Base-by-base conservation (phyloP, 768 basidiomycete genomes). In the Pulveroboletus ravenelii region DNA sequence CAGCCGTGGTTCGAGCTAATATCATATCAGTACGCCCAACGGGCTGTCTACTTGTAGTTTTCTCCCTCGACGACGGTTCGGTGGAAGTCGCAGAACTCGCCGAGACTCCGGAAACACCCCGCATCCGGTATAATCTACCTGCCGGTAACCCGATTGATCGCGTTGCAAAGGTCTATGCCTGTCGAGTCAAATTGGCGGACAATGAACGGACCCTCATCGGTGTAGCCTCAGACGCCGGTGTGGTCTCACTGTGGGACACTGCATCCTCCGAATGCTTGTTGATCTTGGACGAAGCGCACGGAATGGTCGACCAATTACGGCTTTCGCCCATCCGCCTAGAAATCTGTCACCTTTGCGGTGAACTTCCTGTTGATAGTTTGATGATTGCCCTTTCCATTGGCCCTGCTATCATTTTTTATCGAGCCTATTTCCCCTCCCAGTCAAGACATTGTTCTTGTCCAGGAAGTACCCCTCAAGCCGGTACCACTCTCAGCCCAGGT, bases 171-270 rank as follows among this genome's bases (percentile, higher is more conserved):
- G 74, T 79, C 18, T 76, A 83, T 63, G 77, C 78, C 4, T 82
- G 79, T 55, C 67, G 68, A 41, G 64, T 78, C 42, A 76, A 79
- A 46, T 61, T 86, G 45, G 77, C 74, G 34, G 80, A 79, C 6
- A 70, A 64, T 41, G 67, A 67, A 13, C 78, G 76, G 17, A 63
- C 82, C 14, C 73, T 91, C 53, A 63, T 89, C 14, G 81, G 74
- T 36, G 77, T 78, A 12, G 79, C 80, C 15, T 85, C 87, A 3
- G 77, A 82, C 45, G 74, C 78, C 1, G 89, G 89, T 10, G 71
- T 78, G 10, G 73, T 91, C 18, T 87, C 89, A 0, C 58, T 92
- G 12, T 92, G 89, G 89, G 87, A 91, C 59, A 80, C 74, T 8
- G 58, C 69, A n/a, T 81, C 81, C 6, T 75, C 78, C 10, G 83